phyloP scores from a whole-genome alignment of 441 rosid species.

The Croton laevigatus region DNA sequence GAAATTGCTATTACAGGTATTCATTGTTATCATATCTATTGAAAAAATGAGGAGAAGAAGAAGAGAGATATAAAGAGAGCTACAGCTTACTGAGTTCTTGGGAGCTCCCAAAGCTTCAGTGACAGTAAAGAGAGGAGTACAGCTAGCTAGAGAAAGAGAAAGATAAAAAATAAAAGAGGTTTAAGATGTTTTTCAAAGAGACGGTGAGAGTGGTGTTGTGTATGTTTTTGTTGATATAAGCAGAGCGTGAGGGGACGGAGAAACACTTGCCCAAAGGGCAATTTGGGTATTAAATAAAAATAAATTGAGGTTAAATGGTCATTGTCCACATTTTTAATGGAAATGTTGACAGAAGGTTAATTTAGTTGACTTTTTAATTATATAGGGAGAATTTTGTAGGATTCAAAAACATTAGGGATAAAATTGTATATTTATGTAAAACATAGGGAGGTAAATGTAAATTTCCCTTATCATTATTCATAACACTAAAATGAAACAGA shows the following conservation, averaged over 20 bases:
- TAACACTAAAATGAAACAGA: too few species aligned
- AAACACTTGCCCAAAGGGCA: too few species aligned
- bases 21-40: neutral
- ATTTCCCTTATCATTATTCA: too few species aligned
- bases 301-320: too few species aligned
- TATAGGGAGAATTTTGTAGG: too few species aligned
- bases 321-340: too few species aligned
- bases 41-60: neutral
- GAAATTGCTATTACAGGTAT: slow-evolving; percentile 75
- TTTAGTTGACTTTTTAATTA: too few species aligned
- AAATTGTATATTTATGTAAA: too few species aligned
- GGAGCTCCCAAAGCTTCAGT: slow-evolving; percentile 29
- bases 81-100: slow-evolving; percentile 29
- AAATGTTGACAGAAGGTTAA: too few species aligned
- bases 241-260: slow-evolving; percentile 56
- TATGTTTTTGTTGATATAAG: slow-evolving; percentile 15
- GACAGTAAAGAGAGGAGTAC: neutral
- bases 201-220: neutral
- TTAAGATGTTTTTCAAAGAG: neutral
- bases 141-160: slow-evolving; percentile 19
- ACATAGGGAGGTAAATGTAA: too few species aligned
- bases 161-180: slow-evolving; percentile 11
- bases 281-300: too few species aligned
- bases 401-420: too few species aligned
- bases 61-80: neutral